Conservation (phyloP, 495 filamentous ascomycete genomes). For the Sphaerosporella brunnea region DNA sequence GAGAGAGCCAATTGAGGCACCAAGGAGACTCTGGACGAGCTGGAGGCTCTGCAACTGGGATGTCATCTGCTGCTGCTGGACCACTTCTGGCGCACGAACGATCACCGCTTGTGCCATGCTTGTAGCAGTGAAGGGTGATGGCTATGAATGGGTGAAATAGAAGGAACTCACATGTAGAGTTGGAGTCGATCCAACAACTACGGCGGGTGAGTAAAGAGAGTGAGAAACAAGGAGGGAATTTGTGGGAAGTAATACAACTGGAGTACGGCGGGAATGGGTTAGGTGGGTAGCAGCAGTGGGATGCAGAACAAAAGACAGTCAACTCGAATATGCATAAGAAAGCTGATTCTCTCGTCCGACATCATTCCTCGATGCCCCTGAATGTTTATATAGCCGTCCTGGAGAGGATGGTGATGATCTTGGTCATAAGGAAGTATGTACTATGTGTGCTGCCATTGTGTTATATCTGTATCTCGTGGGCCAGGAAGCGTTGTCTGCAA, state of each 20-base stretch:
- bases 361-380: too few relatives aligned
- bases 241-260: not conserved
- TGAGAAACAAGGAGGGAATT: not conserved
- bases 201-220: not conserved
- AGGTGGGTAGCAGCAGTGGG: not conserved
- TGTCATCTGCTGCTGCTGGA: not conserved
- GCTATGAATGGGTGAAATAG: too few relatives aligned
- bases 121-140: not conserved
- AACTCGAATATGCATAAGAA: not conserved
- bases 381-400: too few relatives aligned
- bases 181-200: too few relatives aligned
- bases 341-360: too few relatives aligned
- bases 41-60: conserved; percentile 17
- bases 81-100: not conserved
- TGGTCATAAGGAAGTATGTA: too few relatives aligned
- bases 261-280: not conserved
- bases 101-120: conserved; percentile 3
- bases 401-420: too few relatives aligned
- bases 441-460: too few relatives aligned
- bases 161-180: too few relatives aligned
- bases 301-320: not conserved
- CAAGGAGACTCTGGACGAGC: conserved; percentile 23
- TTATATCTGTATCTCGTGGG: too few relatives aligned
- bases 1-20: conserved; percentile 15
- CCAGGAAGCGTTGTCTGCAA: too few relatives aligned